phyloP scores from a whole-genome alignment of 164 flowering plant genomes.

The Aristolochia californica region DNA sequence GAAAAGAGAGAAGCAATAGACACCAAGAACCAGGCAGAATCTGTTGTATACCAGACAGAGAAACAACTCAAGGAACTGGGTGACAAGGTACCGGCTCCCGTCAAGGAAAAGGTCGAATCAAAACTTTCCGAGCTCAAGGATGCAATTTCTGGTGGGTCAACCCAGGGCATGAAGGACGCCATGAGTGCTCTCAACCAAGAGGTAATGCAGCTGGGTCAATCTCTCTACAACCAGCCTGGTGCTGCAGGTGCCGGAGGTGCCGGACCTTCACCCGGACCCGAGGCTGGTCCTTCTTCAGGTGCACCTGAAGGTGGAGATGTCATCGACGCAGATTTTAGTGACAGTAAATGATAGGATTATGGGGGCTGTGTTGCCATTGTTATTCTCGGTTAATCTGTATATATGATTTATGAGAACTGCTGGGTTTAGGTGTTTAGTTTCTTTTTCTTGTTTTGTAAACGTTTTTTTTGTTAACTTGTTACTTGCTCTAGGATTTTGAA shows the following conservation, averaged over 20 bases:
- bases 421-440: no score
- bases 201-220: constrained; percentile 75
- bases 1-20: constrained; percentile 79
- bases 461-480: no score
- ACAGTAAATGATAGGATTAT: constrained; percentile 8
- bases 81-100: constrained; percentile 55
- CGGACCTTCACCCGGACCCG: constrained; percentile 39
- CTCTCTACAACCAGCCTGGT: constrained; percentile 60
- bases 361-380: no score
- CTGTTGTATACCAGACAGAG: constrained; percentile 70
- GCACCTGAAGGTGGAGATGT: constrained; percentile 51
- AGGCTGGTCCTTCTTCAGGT: constrained; percentile 21
- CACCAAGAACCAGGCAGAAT: constrained; percentile 75
- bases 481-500: no score
- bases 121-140: constrained; percentile 58
- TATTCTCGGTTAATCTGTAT: no score
- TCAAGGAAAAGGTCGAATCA: constrained; percentile 60
- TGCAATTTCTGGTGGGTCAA: constrained; percentile 46
- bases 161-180: constrained; percentile 60
- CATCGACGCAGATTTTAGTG: constrained; percentile 35
- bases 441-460: no score
- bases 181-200: constrained; percentile 70
- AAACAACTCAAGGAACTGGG: constrained; percentile 74
- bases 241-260: constrained; percentile 20
- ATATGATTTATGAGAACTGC: no score